A percentile compares a stretch with the other conserved stretches of the same genome.
phyloP scores from a whole-genome alignment of 2,329 filamentous ascomycete species.

The Uncinocarpus reesii region DNA sequence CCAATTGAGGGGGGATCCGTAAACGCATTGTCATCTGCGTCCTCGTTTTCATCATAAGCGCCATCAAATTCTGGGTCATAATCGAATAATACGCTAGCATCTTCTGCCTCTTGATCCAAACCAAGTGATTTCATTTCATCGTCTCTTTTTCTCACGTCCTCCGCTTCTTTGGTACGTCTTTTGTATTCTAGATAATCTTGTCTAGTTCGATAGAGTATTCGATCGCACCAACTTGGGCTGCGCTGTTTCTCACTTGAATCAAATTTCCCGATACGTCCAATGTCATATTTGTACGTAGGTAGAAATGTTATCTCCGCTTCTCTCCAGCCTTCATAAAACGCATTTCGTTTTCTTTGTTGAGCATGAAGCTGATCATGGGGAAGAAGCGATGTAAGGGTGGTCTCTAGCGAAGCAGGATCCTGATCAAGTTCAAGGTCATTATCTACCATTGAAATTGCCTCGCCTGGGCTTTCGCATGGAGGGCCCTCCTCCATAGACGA shows the following conservation, averaged over 20 bases:
- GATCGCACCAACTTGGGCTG: constrained; percentile 92
- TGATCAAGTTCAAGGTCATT: constrained; percentile 60
- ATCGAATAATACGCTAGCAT: constrained; percentile 77
- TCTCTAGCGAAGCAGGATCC: constrained; percentile 78
- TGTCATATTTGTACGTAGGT: constrained; percentile 95
- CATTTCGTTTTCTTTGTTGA: constrained; percentile 63
- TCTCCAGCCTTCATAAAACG: constrained; percentile 83
- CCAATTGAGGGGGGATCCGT: constrained; percentile 17
- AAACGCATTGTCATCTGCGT: constrained; percentile 22
- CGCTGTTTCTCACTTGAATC: constrained; percentile 92
- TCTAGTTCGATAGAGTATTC: constrained; percentile 75
- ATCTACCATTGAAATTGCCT: constrained; percentile 32
- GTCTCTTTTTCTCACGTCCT: constrained; percentile 59
- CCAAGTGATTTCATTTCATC: constrained; percentile 77
- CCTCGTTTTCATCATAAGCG: constrained; percentile 47
- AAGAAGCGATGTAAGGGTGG: constrained; percentile 74
- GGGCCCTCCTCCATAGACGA: constrained; percentile 8
- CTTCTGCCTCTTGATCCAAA: constrained; percentile 60
- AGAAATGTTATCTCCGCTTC: constrained; percentile 83
- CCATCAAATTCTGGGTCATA: constrained; percentile 77
- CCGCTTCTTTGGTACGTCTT: constrained; percentile 51
- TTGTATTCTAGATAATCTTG: constrained; percentile 59
- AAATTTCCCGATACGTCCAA: constrained; percentile 84
- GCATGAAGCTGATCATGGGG: constrained; percentile 78
- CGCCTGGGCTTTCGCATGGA: constrained; percentile 11